These are phyloP conservation scores for Sugiyamaella grinbergsii DNA, from an alignment of 1,139 yeast genomes.

Conservation along the genomic window DNA sequence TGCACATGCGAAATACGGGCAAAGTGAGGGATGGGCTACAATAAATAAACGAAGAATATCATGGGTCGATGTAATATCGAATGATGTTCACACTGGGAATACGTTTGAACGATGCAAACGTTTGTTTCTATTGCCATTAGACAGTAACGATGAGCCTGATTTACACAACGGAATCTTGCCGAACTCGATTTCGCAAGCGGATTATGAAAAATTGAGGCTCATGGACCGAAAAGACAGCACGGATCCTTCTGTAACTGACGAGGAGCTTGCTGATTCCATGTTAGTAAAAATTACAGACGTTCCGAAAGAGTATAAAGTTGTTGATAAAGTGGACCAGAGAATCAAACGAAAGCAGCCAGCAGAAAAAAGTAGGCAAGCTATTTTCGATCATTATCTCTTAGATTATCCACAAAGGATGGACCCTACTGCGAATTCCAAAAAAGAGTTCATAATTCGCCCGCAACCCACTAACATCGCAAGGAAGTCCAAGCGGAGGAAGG, in stretches of 20 bases:
- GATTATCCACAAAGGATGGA: not conserved
- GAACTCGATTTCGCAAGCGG: not conserved
- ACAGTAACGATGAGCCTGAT: not conserved
- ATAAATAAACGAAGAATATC: not conserved
- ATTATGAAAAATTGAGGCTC: slow-evolving; percentile 3
- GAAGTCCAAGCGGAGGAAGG: no score
- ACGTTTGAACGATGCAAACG: slow-evolving; percentile 28
- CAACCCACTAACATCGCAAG: not conserved
- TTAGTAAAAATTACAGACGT: not conserved
- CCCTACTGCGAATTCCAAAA: not conserved
- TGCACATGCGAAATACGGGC: slow-evolving; percentile 11
- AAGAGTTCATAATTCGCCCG: not conserved
- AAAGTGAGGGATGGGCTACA: not conserved
- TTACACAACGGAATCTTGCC: not conserved
- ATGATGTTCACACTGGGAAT: slow-evolving; percentile 26
- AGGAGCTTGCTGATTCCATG: slow-evolving; percentile 13
- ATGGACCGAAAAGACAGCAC: slow-evolving; percentile 3
- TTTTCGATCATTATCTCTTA: not conserved
- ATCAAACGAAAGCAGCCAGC: slow-evolving; percentile 3
- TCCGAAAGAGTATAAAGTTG: slow-evolving; percentile 3
- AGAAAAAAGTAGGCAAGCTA: not conserved
- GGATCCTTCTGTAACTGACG: slow-evolving; percentile 13
- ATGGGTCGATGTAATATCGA: slow-evolving; percentile 28
- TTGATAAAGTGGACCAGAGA: slow-evolving; percentile 3
- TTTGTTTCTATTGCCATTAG: slow-evolving; percentile 23